Percentiles rank a stretch among this genome's conserved stretches.
These are phyloP conservation scores for Raphanus sativus DNA, from an alignment of 345 rosid species.

Conservation along the genomic window DNA sequence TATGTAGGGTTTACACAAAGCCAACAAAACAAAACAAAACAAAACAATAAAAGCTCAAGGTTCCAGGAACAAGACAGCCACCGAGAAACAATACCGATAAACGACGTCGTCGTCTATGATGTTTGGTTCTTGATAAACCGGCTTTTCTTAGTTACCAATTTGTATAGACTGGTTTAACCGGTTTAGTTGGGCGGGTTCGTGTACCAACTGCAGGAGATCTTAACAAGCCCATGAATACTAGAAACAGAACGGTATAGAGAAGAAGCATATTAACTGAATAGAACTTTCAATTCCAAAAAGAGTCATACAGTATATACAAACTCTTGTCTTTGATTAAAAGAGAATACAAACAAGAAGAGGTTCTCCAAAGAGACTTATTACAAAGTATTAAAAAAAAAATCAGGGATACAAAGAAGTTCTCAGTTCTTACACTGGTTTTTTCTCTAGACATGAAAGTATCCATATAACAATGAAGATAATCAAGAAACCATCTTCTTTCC, in stretches of 20 bases:
- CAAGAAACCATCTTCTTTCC: constrained; percentile 35
- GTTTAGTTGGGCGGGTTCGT: neutral
- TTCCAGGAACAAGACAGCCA: constrained; percentile 16
- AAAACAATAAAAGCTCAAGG: neutral
- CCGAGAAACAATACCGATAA: neutral
- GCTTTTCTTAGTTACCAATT: neutral
- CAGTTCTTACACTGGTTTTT: constrained; percentile 24
- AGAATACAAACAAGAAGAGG: constrained; percentile 23
- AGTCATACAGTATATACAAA: constrained; percentile 25
- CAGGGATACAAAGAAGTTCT: constrained; percentile 28
- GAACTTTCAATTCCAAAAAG: too few relatives aligned
- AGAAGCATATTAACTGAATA: too few relatives aligned
- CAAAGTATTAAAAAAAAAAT: constrained; percentile 30
- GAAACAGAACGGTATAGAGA: too few relatives aligned
- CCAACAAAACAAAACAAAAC: neutral
- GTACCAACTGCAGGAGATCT: neutral
- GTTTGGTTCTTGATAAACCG: constrained; percentile 15
- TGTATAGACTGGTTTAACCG: neutral
- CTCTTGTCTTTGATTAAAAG: constrained; percentile 22
- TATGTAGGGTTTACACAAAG: constrained; percentile 24
- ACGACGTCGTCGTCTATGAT: neutral
- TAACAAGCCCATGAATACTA: too few relatives aligned
- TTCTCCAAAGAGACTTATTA: constrained; percentile 31
- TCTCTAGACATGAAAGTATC: constrained; percentile 32
- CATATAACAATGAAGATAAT: constrained; percentile 28